phyloP scores from a whole-genome alignment of 169 alveolate genomes.

The Cryptosporidium felis region DNA sequence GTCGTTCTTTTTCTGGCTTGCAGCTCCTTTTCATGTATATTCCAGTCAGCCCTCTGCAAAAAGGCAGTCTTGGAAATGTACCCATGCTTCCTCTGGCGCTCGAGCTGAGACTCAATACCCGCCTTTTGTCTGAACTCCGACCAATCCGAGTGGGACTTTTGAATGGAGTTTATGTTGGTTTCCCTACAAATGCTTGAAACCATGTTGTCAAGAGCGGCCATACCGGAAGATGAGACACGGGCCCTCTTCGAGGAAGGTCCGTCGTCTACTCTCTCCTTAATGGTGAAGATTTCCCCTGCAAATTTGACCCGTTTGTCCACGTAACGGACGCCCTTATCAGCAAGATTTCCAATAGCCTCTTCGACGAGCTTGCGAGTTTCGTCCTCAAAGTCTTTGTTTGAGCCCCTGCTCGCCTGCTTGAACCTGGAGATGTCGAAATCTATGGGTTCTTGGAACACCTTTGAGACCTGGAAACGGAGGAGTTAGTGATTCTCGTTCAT shows the following conservation, averaged over 20 bases:
- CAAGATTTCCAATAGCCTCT: slow-evolving; percentile 15
- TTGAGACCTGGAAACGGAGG: no score
- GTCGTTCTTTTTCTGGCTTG: slow-evolving; percentile 10
- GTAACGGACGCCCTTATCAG: slow-evolving; percentile 4
- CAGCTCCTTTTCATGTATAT: slow-evolving; percentile 47
- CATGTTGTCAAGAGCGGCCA: slow-evolving; percentile 25
- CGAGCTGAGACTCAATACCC: slow-evolving; percentile 62
- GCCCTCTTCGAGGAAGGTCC: background rate
- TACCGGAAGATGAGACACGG: background rate
- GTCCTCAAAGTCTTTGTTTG: background rate
- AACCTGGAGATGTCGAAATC: slow-evolving; percentile 43
- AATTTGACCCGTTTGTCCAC: slow-evolving; percentile 46
- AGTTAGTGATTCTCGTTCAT: background rate
- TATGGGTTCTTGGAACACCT: slow-evolving; percentile 22
- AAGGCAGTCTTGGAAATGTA: slow-evolving; percentile 63
- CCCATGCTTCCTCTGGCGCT: slow-evolving; percentile 61
- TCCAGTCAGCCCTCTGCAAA: slow-evolving; percentile 69
- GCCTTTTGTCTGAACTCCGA: slow-evolving; percentile 60
- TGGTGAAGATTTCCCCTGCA: slow-evolving; percentile 52
- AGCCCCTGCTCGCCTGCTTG: slow-evolving; percentile 3
- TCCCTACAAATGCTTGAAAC: background rate
- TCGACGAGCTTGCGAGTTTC: slow-evolving; percentile 14
- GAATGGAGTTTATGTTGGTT: slow-evolving; percentile 33
- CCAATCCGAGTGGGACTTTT: slow-evolving; percentile 69
- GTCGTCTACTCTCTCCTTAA: slow-evolving; percentile 25